Evolutionary conservation across 441 rosid species (phyloP), one percentile per base, ranked within the genome.

Genomic region (Erodium chrysanthum): DNA sequence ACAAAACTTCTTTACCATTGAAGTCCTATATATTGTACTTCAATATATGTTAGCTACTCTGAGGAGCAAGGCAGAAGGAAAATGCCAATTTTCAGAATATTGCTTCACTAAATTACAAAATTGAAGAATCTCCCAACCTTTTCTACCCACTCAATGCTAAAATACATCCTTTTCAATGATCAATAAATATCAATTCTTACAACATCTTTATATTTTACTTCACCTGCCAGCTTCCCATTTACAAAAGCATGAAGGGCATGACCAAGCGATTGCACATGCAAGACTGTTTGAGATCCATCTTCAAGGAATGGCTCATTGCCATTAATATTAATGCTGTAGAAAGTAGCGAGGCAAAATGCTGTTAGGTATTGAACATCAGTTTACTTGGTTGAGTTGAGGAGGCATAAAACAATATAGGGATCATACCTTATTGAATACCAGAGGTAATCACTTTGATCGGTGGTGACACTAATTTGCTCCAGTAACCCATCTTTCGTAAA

Each of bases 361-460:
- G 21, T 14, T 44, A 44, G 35, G 59, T 22, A 50, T 70, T 33
- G 33, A 54, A 54, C 29, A 25, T 44, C 40, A 18, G 70, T 4
- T 21, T 56, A 20, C 44, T 4, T 20, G 35, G 70, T 64, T 64
- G 54, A 37, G 70, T 64, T 64, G 54, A 37, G 44, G 27, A 29
- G 35, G 66, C 52, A 44, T n/a, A 40, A 68, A 68, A 59, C 35
- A 15, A 42, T 10, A 11, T 3, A 18, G 23, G 1, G 44, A 37
- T 0, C n/a, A 64, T 84, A 89, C 98, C 96, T 86, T 72, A 82
- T 68, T 5, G 96, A 89, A 79, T 94, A 94, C 98, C 98, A 94
- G 72, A 94, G 76, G 83, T 87, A 91, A 71, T 94, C 97, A 25
- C 91, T 91, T 76, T 74, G 72, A 76, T 94, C 97, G 65, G 94